Conservation (phyloP, 2,329 filamentous ascomycete genomes). For the Trichoderma polysporum region DNA sequence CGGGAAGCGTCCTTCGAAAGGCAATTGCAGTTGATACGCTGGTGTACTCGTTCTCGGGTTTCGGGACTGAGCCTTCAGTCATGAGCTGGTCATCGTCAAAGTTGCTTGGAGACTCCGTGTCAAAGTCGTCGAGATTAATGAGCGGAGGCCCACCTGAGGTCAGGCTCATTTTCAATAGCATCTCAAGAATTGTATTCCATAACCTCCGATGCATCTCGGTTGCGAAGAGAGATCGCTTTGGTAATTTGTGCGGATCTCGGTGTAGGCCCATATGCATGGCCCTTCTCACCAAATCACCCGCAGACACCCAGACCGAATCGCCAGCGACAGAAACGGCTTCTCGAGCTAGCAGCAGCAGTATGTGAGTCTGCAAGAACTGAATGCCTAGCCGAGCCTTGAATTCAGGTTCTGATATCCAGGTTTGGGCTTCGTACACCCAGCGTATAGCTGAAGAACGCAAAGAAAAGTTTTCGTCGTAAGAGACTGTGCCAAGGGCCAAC, state of each 20-base stretch:
- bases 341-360: slow-evolving; percentile 46
- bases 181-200: slow-evolving; percentile 54
- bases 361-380: slow-evolving; percentile 49
- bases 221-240: slow-evolving; percentile 36
- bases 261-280: slow-evolving; percentile 54
- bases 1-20: slow-evolving; percentile 43
- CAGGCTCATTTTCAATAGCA: slow-evolving; percentile 46
- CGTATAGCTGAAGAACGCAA: slow-evolving; percentile 49
- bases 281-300: slow-evolving; percentile 44
- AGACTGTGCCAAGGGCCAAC: slow-evolving; percentile 54
- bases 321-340: slow-evolving; percentile 40
- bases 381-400: slow-evolving; percentile 53
- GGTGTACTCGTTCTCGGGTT: slow-evolving; percentile 39
- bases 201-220: slow-evolving; percentile 51
- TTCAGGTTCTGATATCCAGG: slow-evolving; percentile 53
- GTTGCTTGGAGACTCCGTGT: slow-evolving; percentile 50
- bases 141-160: slow-evolving; percentile 47
- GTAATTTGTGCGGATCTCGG: slow-evolving; percentile 45
- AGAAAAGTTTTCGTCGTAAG: slow-evolving; percentile 51
- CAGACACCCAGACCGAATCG: slow-evolving; percentile 49
- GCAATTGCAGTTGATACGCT: slow-evolving; percentile 42
- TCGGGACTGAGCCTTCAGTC: slow-evolving; percentile 32
- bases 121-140: slow-evolving; percentile 46
- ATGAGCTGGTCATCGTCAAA: slow-evolving; percentile 51
- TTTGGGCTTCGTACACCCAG: slow-evolving; percentile 59